Evolutionary conservation across 1,284 basidiomycete species (phyloP).

Genomic region (Ceratobasidium sp.): DNA sequence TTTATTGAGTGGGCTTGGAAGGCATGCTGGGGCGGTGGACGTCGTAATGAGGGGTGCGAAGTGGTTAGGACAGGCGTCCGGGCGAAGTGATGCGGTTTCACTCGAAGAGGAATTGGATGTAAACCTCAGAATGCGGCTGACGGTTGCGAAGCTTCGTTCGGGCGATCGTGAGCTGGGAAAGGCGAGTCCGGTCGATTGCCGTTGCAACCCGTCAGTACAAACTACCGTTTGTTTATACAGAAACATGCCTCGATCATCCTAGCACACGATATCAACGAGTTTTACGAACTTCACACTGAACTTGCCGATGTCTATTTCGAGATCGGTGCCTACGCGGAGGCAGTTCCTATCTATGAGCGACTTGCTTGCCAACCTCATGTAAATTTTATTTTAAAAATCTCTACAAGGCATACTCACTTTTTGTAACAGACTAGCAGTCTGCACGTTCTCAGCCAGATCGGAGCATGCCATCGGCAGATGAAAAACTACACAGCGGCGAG

Average conservation of each 20-base stretch:
- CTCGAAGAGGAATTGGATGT: conserved; percentile 69
- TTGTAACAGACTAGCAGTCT: conserved; percentile 69
- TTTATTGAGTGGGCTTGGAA: conserved; percentile 78
- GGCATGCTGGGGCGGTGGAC: conserved; percentile 77
- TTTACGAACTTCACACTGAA: conserved; percentile 82
- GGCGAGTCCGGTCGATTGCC: conserved; percentile 61
- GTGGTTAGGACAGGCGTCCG: conserved; percentile 83
- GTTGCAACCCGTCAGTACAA: not conserved
- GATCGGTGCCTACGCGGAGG: conserved; percentile 77
- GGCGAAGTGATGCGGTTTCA: conserved; percentile 75
- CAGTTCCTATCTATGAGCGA: conserved; percentile 81
- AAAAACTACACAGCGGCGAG: conserved; percentile 80
- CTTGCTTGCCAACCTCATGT: conserved; percentile 81
- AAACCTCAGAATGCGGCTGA: conserved; percentile 88
- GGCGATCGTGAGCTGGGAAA: conserved; percentile 86
- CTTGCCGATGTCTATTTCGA: conserved; percentile 89
- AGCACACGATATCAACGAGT: conserved; percentile 78
- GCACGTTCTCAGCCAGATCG: conserved; percentile 77
- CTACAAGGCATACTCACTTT: conserved; percentile 1
- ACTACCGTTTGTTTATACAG: conserved; percentile 59
- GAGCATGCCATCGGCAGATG: conserved; percentile 79
- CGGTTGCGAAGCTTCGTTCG: conserved; percentile 85
- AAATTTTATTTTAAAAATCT: conserved; percentile 45
- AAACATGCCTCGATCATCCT: conserved; percentile 81
- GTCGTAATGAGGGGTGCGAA: conserved; percentile 86